These are phyloP conservation scores for Plicaturopsis crispa DNA, from an alignment of 768 basidiomycete species.

Conservation along the genomic window DNA sequence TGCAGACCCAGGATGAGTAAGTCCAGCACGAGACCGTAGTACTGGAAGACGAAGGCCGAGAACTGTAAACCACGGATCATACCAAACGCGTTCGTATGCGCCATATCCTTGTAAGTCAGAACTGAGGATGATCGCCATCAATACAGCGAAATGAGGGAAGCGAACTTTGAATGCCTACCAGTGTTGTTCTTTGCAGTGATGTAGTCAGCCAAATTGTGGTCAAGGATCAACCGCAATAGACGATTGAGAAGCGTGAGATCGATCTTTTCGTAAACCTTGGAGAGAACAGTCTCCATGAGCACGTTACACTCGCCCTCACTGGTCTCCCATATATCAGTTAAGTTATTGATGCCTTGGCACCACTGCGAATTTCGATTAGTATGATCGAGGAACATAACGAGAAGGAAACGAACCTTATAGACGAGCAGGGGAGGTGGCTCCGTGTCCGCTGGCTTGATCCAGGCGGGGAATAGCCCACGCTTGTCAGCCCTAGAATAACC, in stretches of 20 bases:
- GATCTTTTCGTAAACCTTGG: conserved; percentile 98
- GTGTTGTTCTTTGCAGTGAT: conserved; percentile 99
- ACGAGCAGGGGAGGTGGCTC: conserved; percentile 95
- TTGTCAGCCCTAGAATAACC: conserved; percentile 67
- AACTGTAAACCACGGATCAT: conserved; percentile 97
- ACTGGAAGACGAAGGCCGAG: conserved; percentile 99
- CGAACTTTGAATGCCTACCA: conserved; percentile 25
- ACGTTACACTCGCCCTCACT: conserved; percentile 97
- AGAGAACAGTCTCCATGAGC: conserved; percentile 97
- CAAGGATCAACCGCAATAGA: conserved; percentile 89
- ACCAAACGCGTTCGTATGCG: conserved; percentile 95
- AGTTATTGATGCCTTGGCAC: conserved; percentile 99
- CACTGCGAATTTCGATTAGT: conserved; percentile 34
- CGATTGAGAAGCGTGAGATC: conserved; percentile 95
- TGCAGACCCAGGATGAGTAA: conserved; percentile 95
- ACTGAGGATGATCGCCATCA: conserved; percentile 26
- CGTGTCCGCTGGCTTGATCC: conserved; percentile 99
- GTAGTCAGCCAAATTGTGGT: conserved; percentile 98
- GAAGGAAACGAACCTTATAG: conserved; percentile 54
- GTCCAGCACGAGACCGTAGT: conserved; percentile 93
- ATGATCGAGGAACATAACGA: neutral
- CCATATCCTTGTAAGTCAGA: conserved; percentile 96
- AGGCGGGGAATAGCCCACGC: conserved; percentile 93
- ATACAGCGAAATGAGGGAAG: neutral
- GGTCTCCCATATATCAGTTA: conserved; percentile 98